Percentiles rank a stretch among this genome's conserved stretches.
These are phyloP conservation scores for Cladosporium austrohemisphaericum DNA, from an alignment of 2,329 filamentous ascomycete genomes.

Conservation along the genomic window DNA sequence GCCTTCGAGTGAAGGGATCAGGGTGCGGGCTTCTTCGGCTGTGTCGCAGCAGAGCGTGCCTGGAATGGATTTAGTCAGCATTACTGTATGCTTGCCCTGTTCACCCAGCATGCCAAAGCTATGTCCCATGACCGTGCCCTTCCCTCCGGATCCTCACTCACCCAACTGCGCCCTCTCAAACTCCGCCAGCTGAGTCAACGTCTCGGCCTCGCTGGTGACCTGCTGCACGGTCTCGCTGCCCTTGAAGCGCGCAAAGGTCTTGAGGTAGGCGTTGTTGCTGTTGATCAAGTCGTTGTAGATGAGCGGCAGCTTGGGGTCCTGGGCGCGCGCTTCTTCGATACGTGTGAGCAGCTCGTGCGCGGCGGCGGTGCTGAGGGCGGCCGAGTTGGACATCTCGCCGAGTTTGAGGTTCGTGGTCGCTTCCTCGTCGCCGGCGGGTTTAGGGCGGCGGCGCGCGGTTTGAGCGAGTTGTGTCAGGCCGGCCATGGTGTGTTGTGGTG, in stretches of 20 bases:
- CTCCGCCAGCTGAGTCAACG: conserved; percentile 48
- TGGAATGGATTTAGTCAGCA: conserved; percentile 38
- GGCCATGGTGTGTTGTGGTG: conserved; percentile 26
- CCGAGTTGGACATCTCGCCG: conserved; percentile 89
- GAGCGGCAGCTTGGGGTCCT: conserved; percentile 69
- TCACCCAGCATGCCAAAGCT: too few relatives aligned
- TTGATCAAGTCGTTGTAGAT: conserved; percentile 50
- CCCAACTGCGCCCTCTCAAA: conserved; percentile 93
- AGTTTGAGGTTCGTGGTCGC: conserved; percentile 76
- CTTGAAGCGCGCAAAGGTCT: conserved; percentile 93
- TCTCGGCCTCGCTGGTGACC: conserved; percentile 69
- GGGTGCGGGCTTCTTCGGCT: conserved; percentile 90
- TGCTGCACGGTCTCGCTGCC: conserved; percentile 91
- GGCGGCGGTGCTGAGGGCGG: conserved; percentile 88
- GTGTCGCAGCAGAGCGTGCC: conserved; percentile 89
- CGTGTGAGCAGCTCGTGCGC: conserved; percentile 89
- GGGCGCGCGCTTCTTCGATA: conserved; percentile 53
- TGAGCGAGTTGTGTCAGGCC: conserved; percentile 24
- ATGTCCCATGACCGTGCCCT: neutral
- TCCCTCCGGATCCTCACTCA: conserved; percentile 39
- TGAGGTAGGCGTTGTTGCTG: conserved; percentile 88
- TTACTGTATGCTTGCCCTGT: neutral
- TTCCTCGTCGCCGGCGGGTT: conserved; percentile 77
- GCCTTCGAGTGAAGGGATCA: conserved; percentile 82
- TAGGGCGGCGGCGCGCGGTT: conserved; percentile 59